These are phyloP conservation scores for Paramarasmius palmivorus DNA, from an alignment of 1,284 basidiomycete genomes.

Conservation along the genomic window DNA sequence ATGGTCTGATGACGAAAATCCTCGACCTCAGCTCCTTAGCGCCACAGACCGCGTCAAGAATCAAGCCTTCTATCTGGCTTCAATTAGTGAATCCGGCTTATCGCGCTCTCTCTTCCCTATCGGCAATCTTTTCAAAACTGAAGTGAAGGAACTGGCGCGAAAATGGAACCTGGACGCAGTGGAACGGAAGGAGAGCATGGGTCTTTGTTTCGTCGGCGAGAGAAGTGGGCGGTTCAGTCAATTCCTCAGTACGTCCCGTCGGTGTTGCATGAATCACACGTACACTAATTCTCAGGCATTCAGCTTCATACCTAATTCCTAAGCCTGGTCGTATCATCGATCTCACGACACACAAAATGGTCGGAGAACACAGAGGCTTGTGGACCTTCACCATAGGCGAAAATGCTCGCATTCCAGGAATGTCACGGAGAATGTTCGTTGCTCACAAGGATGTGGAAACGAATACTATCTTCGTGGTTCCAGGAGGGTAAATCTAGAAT, in stretches of 20 bases:
- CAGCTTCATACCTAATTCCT: constrained; percentile 79
- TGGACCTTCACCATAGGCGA: constrained; percentile 90
- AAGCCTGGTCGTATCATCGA: constrained; percentile 71
- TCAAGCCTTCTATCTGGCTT: constrained; percentile 92
- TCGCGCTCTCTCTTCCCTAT: constrained; percentile 80
- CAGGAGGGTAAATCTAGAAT: constrained; percentile 55
- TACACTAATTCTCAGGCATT: neutral
- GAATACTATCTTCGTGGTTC: constrained; percentile 77
- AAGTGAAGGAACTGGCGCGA: constrained; percentile 80
- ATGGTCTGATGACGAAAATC: constrained; percentile 36
- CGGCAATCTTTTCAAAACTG: constrained; percentile 61
- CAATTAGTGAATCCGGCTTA: constrained; percentile 68
- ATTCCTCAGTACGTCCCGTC: constrained; percentile 64
- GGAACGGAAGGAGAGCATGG: constrained; percentile 87
- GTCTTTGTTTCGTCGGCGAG: constrained; percentile 95
- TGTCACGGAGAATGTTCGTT: constrained; percentile 72
- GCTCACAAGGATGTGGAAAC: constrained; percentile 63
- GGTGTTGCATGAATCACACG: neutral
- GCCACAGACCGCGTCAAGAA: constrained; percentile 78
- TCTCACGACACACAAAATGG: constrained; percentile 47
- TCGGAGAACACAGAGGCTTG: constrained; percentile 75
- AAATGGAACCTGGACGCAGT: constrained; percentile 76
- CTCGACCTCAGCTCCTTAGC: constrained; percentile 65
- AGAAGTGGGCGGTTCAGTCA: constrained; percentile 64
- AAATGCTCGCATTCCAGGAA: constrained; percentile 65